phyloP scores from a whole-genome alignment of 2,329 filamentous ascomycete species.

The Phaeophleospora eucalypticola region DNA sequence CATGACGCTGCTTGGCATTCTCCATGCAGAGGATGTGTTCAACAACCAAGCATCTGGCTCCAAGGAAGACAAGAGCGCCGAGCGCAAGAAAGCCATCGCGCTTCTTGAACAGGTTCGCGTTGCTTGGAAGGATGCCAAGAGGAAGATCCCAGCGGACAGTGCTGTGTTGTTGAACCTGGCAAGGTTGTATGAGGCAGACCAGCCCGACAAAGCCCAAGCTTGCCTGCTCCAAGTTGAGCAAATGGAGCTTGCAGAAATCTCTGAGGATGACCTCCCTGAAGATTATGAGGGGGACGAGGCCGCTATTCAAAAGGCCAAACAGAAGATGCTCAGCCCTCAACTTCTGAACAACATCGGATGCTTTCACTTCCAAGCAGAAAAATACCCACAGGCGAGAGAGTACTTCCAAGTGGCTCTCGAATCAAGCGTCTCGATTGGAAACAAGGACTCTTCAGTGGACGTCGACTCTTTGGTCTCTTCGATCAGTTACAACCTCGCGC shows the following conservation, averaged over 20 bases:
- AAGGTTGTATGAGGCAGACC: conserved; percentile 79
- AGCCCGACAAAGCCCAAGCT: conserved; percentile 85
- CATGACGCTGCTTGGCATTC: conserved; percentile 83
- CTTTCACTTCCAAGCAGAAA: conserved; percentile 86
- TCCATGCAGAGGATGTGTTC: conserved; percentile 95
- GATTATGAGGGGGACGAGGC: conserved; percentile 27
- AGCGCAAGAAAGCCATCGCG: conserved; percentile 79
- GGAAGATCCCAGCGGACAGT: conserved; percentile 73
- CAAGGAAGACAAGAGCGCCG: conserved; percentile 81
- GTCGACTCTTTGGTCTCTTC: conserved; percentile 90
- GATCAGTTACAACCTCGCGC: conserved; percentile 92
- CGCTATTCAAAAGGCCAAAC: conserved; percentile 49
- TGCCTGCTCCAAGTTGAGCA: conserved; percentile 91
- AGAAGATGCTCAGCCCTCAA: conserved; percentile 79
- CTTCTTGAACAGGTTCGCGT: conserved; percentile 79
- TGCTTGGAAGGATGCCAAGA: conserved; percentile 91
- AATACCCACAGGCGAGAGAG: conserved; percentile 72
- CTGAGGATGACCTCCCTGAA: conserved; percentile 61
- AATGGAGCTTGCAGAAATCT: conserved; percentile 76
- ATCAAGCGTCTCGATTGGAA: conserved; percentile 76
- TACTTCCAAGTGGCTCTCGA: conserved; percentile 89
- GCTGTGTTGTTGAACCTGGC: conserved; percentile 89
- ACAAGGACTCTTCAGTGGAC: conserved; percentile 58
- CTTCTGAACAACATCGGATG: conserved; percentile 96
- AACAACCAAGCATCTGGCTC: conserved; percentile 64